These are phyloP conservation scores for Rubroboletus pulcherrimus DNA, from an alignment of 768 basidiomycete genomes.

Conservation along the genomic window DNA sequence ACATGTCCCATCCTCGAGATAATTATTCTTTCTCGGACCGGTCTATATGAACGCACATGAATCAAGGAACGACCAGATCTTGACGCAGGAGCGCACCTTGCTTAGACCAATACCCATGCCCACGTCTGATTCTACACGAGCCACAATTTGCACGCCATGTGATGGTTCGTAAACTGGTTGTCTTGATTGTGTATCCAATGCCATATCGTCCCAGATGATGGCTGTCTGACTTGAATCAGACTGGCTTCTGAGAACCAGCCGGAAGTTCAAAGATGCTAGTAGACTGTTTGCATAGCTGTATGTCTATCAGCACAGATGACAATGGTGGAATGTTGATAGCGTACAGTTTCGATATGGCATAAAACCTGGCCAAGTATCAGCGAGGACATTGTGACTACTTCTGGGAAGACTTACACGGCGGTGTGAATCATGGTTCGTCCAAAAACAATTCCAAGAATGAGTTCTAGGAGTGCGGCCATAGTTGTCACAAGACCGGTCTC, in stretches of 20 bases:
- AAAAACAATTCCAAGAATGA: constrained; percentile 6
- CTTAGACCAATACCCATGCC: too few relatives aligned
- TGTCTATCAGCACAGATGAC: neutral
- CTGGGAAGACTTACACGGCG: constrained; percentile 15
- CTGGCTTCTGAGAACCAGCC: neutral
- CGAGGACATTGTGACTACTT: neutral
- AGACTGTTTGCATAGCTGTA: constrained; percentile 14
- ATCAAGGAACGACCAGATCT: neutral
- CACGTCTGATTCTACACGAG: neutral
- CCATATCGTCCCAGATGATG: neutral
- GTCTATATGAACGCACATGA: neutral
- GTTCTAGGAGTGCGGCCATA: constrained; percentile 13
- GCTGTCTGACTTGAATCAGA: neutral
- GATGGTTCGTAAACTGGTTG: too few relatives aligned
- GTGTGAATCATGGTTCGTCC: too few relatives aligned
- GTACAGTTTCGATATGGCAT: constrained; percentile 13
- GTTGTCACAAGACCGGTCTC: constrained; percentile 25
- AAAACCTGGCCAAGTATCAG: constrained; percentile 3
- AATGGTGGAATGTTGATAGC: neutral
- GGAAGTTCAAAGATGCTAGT: constrained; percentile 11
- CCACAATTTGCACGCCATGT: neutral
- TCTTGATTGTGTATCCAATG: neutral
- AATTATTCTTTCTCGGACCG: neutral
- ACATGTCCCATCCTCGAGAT: neutral
- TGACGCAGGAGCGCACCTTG: neutral